Evolutionary conservation across 192 early-diverging fungal genomes (phyloP).

Genomic region (Coemansia sp.): DNA sequence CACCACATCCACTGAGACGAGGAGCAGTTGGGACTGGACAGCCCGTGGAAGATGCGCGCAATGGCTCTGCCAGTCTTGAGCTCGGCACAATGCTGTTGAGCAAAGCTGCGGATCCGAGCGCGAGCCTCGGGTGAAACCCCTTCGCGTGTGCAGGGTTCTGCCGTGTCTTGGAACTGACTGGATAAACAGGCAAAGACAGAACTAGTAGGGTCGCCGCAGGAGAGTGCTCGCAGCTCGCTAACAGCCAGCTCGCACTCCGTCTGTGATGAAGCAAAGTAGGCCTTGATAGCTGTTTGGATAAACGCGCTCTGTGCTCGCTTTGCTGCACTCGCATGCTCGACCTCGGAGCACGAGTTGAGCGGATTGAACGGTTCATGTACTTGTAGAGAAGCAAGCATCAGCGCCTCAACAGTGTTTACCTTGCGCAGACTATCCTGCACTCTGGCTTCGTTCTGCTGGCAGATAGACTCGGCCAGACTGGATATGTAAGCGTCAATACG

Average conservation of each 20-base stretch:
- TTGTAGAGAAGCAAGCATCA: slow-evolving; percentile 18
- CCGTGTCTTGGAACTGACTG: neutral
- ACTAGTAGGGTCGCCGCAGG: neutral
- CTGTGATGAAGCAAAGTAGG: slow-evolving; percentile 31
- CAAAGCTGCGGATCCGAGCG: slow-evolving; percentile 19
- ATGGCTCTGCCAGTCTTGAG: slow-evolving; percentile 38
- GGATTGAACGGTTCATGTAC: neutral
- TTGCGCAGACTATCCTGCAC: slow-evolving; percentile 20
- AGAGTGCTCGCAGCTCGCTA: neutral
- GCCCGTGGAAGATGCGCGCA: slow-evolving; percentile 46
- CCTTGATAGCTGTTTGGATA: slow-evolving; percentile 26
- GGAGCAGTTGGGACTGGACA: slow-evolving; percentile 31
- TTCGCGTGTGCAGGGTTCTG: neutral
- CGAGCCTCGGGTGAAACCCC: slow-evolving; percentile 1
- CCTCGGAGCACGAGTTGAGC: neutral
- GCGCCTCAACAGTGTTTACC: slow-evolving; percentile 18
- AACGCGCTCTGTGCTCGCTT: slow-evolving; percentile 6
- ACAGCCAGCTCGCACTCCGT: slow-evolving; percentile 3
- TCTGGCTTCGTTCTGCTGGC: slow-evolving; percentile 28
- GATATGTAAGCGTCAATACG: slow-evolving; percentile 29
- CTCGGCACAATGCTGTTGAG: slow-evolving; percentile 19
- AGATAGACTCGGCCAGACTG: slow-evolving; percentile 10
- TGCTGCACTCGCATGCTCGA: neutral
- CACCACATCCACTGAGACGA: slow-evolving; percentile 49
- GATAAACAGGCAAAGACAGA: neutral